Percentiles rank a stretch among this genome's conserved stretches.
phyloP scores from a whole-genome alignment of 2,329 filamentous ascomycete genomes.

The Pseudogymnoascus sp. region DNA sequence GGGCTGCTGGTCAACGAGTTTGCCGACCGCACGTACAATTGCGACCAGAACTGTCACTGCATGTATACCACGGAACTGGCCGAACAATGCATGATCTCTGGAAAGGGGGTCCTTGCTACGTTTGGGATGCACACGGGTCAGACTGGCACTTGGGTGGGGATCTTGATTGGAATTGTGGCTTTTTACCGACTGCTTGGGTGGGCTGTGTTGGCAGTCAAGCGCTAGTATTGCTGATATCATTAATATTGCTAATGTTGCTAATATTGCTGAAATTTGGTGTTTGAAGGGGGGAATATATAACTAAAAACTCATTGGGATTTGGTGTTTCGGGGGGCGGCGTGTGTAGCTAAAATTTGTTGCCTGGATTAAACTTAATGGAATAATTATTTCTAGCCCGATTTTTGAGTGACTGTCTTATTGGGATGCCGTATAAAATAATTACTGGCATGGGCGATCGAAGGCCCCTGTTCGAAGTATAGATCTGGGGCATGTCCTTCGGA shows the following conservation, averaged over 20 bases:
- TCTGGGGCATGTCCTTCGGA: not conserved
- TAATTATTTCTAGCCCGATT: not conserved
- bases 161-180: slow-evolving; percentile 65
- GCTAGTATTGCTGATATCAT: slow-evolving; percentile 14
- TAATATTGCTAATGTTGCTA: slow-evolving; percentile 14
- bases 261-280: not conserved
- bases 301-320: not conserved
- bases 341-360: not conserved
- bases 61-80: slow-evolving; percentile 59
- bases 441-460: not conserved
- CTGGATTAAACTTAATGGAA: not conserved
- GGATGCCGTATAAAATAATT: not conserved
- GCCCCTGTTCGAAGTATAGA: not conserved
- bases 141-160: slow-evolving; percentile 63
- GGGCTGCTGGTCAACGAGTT: slow-evolving; percentile 95
- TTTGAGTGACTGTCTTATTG: not conserved
- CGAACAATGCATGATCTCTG: slow-evolving; percentile 59
- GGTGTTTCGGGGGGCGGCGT: not conserved
- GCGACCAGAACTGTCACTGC: slow-evolving; percentile 44
- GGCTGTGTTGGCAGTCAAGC: slow-evolving; percentile 41
- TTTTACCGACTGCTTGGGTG: slow-evolving; percentile 64
- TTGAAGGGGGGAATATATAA: not conserved
- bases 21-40: slow-evolving; percentile 53
- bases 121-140: slow-evolving; percentile 61
- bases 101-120: slow-evolving; percentile 56